These are phyloP conservation scores for Rhododendron simsii DNA, from an alignment of 148 eudicot species.

Conservation along the genomic window DNA sequence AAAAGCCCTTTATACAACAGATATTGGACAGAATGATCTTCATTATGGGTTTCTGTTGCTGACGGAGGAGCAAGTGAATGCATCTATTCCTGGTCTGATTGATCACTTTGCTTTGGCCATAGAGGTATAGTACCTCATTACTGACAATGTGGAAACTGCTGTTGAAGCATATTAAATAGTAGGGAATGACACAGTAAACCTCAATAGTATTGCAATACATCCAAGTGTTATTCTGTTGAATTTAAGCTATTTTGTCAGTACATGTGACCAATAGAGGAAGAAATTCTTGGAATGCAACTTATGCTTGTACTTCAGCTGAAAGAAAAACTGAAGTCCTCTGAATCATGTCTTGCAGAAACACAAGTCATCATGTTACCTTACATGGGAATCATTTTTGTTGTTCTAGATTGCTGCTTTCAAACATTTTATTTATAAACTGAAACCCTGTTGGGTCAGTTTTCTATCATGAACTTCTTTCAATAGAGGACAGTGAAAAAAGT, in stretches of 20 bases:
- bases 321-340: neutral
- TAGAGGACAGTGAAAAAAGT: neutral
- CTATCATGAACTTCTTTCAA: too few relatives aligned
- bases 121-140: slow-evolving; percentile 21
- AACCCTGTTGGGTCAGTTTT: neutral
- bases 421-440: neutral
- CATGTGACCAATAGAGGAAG: neutral
- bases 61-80: slow-evolving; percentile 23
- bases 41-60: slow-evolving; percentile 15
- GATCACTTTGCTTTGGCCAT: slow-evolving; percentile 23
- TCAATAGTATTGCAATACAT: neutral
- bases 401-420: neutral
- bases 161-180: neutral
- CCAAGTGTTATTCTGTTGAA: neutral
- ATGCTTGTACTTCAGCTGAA: neutral
- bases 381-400: neutral
- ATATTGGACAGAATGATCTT: slow-evolving; percentile 41
- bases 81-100: slow-evolving; percentile 23
- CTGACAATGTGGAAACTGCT: neutral
- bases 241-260: neutral
- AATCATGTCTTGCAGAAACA: neutral
- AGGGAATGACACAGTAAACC: neutral
- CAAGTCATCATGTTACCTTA: neutral
- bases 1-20: slow-evolving; percentile 20
- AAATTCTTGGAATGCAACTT: neutral